phyloP scores from a whole-genome alignment of 2,329 filamentous ascomycete species.

The Penicillium sp. region DNA sequence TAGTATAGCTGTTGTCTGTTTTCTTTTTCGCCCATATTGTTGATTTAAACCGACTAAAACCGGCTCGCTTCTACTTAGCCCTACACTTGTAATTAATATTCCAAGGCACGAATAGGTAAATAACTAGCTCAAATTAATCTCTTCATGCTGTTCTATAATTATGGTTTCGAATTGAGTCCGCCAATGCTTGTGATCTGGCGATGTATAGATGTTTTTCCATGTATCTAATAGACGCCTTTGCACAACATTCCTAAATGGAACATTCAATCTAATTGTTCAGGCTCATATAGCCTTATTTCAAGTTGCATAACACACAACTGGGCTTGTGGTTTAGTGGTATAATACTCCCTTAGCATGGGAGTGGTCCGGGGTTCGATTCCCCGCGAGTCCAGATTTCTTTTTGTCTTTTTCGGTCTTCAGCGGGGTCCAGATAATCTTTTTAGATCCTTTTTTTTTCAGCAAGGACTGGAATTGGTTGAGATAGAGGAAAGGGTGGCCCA shows the following conservation, averaged over 20 bases:
- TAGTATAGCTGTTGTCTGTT: no score
- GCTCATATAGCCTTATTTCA: background rate
- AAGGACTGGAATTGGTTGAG: background rate
- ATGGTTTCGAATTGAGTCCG: background rate
- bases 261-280: background rate
- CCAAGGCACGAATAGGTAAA: no score
- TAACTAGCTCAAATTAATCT: no score
- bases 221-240: background rate
- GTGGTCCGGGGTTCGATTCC: slow-evolving; percentile 58
- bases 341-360: slow-evolving; percentile 57
- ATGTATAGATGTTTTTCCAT: background rate
- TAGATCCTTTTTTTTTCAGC: background rate
- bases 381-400: slow-evolving; percentile 51
- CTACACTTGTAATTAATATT: no score
- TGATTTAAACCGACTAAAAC: no score
- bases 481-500: background rate
- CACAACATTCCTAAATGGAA: background rate
- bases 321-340: slow-evolving; percentile 56
- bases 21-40: no score
- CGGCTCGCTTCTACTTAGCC: no score
- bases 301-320: slow-evolving; percentile 12
- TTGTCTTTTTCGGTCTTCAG: background rate
- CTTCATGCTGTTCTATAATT: no score
- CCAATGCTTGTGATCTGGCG: background rate
- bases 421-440: background rate